phyloP scores from a whole-genome alignment of 2,329 filamentous ascomycete species.

The Pseudocercospora macadamiae region DNA sequence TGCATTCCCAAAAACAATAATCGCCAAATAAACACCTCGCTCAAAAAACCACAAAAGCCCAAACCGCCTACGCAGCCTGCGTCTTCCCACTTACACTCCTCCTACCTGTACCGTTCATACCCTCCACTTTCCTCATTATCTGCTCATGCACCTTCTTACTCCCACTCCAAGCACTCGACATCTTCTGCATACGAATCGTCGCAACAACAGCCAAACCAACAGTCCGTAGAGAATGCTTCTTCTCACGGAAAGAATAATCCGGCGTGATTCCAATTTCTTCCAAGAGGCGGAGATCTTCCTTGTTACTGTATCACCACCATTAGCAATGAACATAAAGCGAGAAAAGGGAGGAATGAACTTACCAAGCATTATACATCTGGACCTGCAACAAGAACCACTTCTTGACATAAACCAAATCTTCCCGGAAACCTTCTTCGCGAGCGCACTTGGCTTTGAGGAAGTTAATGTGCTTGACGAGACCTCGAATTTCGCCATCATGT shows the following conservation, averaged over 20 bases:
- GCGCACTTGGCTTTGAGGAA: slow-evolving; percentile 83
- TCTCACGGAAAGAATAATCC: slow-evolving; percentile 51
- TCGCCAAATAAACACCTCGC: neutral
- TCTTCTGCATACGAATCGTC: slow-evolving; percentile 54
- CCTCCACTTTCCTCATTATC: slow-evolving; percentile 50
- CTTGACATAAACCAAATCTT: slow-evolving; percentile 84
- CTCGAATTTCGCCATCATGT: slow-evolving; percentile 76
- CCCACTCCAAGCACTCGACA: slow-evolving; percentile 54
- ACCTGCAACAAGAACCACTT: slow-evolving; percentile 77
- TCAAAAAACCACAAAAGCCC: no score
- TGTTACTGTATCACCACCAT: no score
- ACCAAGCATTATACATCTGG: slow-evolving; percentile 88
- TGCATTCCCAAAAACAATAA: neutral
- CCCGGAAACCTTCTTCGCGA: slow-evolving; percentile 78
- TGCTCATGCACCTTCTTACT: slow-evolving; percentile 54
- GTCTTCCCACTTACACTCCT: slow-evolving; percentile 11
- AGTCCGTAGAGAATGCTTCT: slow-evolving; percentile 51
- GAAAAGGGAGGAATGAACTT: slow-evolving; percentile 50
- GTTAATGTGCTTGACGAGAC: slow-evolving; percentile 84
- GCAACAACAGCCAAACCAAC: slow-evolving; percentile 56
- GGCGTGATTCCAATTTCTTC: slow-evolving; percentile 75
- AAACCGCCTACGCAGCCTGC: neutral
- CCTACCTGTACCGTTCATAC: slow-evolving; percentile 43
- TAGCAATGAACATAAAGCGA: no score
- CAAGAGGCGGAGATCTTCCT: slow-evolving; percentile 84